Base-by-base conservation (phyloP, 106 monocot species). In the Allium cepa region DNA sequence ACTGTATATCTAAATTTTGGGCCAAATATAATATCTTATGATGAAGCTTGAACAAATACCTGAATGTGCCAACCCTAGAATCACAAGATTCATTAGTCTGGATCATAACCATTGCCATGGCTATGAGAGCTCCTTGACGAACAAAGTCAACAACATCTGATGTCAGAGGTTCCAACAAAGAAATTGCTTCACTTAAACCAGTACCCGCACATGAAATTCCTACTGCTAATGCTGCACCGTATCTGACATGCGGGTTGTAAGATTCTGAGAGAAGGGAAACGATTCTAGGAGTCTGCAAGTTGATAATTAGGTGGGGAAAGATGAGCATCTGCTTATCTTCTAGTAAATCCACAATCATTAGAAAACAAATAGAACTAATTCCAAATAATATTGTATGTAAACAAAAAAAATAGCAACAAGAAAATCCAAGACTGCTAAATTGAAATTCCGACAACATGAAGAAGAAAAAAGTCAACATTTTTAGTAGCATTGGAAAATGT, bases 141-240 rank as follows among this genome's bases (percentile, higher is more conserved):
- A 99, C 99, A 73, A 99, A 99, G 77, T 99, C 99, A 11, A 99
- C 93, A 46, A 93, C 99, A 83, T 99, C 99, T 47, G 93, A 99
- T 57, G 93, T 99, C 36, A 99, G 87, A 12, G 99, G 99, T 72
- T 99, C 99, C 77, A 99, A 67, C 71, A 99, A 78, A 68, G 93
- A 99, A 72, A 99, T 90, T 16, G 99, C 99, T 59, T 99, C 99
- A 64, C 85, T 90, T 57, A 87, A 64, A 61, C 90, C 90, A 49
- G 90, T 87, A 11, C 93, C 99, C 0, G 99, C 99, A 73, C 99
- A 99, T 11, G 99, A 99, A 59, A 99, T 99, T 17, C 99, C 99
- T 56, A 99, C 93, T 59, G 99, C 99, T 71, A 99, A 70, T 60
- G 99, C 99, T 7, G 99, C 99, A 78, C 99, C 99, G 80, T 99